These are phyloP conservation scores for Ustilago crameri DNA, from an alignment of 1,284 basidiomycete genomes.

Conservation along the genomic window DNA sequence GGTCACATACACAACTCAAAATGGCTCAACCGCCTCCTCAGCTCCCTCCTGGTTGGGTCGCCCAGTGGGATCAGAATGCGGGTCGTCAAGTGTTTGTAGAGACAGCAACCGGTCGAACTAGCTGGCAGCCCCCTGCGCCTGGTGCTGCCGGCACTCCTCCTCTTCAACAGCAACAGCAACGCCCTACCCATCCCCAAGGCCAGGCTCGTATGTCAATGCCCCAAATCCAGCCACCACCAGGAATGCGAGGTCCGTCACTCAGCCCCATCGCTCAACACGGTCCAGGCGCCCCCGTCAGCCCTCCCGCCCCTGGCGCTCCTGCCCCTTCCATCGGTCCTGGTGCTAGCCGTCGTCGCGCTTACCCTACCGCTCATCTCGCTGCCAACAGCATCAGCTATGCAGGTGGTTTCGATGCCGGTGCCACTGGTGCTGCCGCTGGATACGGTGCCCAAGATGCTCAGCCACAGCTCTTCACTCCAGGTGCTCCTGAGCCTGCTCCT, in stretches of 20 bases:
- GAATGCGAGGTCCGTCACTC: constrained; percentile 50
- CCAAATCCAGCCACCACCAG: constrained; percentile 56
- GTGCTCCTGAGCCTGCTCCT: constrained; percentile 43
- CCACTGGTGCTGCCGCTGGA: constrained; percentile 67
- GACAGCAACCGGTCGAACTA: constrained; percentile 66
- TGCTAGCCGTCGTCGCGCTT: constrained; percentile 69
- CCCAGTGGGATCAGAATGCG: constrained; percentile 85
- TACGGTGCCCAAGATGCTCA: constrained; percentile 43
- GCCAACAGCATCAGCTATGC: constrained; percentile 68
- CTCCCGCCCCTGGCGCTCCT: constrained; percentile 49
- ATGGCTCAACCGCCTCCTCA: constrained; percentile 55
- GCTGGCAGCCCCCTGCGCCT: constrained; percentile 67
- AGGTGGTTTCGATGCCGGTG: constrained; percentile 68
- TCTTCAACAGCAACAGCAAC: constrained; percentile 32
- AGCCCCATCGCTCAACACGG: constrained; percentile 42
- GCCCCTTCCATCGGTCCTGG: constrained; percentile 68
- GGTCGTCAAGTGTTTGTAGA: constrained; percentile 85
- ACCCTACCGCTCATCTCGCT: constrained; percentile 69
- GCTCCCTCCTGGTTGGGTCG: constrained; percentile 86
- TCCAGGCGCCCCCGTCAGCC: constrained; percentile 46
- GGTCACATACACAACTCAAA: neutral
- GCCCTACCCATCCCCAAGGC: constrained; percentile 64
- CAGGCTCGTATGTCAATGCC: constrained; percentile 67
- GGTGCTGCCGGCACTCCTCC: constrained; percentile 14
- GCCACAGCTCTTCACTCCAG: constrained; percentile 53